These are phyloP conservation scores for Suillus luteus DNA, from an alignment of 768 basidiomycete genomes.

Conservation along the genomic window DNA sequence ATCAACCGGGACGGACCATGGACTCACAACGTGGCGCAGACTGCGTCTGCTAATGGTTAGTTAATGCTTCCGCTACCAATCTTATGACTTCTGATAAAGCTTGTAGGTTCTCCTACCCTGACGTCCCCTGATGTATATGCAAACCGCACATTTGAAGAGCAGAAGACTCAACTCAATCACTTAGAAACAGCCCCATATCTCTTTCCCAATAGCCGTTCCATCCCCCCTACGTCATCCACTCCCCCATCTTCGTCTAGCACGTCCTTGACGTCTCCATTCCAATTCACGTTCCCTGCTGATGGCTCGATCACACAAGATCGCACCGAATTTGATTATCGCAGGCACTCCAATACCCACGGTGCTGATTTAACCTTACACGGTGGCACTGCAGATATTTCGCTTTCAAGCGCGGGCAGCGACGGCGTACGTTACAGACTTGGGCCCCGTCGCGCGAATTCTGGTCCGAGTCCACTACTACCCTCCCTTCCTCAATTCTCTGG, in stretches of 20 bases:
- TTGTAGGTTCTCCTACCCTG: slow-evolving; percentile 61
- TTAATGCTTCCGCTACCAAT: slow-evolving; percentile 29
- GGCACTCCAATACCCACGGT: slow-evolving; percentile 51
- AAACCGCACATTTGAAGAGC: slow-evolving; percentile 54
- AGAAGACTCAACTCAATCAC: slow-evolving; percentile 52
- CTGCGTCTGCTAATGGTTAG: slow-evolving; percentile 34
- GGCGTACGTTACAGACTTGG: slow-evolving; percentile 62
- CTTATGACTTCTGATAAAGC: slow-evolving; percentile 34
- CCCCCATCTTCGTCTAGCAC: slow-evolving; percentile 60
- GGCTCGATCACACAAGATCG: slow-evolving; percentile 54
- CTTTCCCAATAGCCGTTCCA: slow-evolving; percentile 67
- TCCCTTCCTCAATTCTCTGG: slow-evolving; percentile 49
- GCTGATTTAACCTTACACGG: slow-evolving; percentile 72
- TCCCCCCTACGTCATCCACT: slow-evolving; percentile 69
- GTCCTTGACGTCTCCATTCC: slow-evolving; percentile 66
- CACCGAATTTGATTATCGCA: slow-evolving; percentile 66
- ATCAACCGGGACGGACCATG: slow-evolving; percentile 34
- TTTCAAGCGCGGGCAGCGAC: slow-evolving; percentile 52
- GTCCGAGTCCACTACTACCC: slow-evolving; percentile 48
- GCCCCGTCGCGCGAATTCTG: slow-evolving; percentile 48
- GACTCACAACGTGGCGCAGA: slow-evolving; percentile 33
- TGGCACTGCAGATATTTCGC: slow-evolving; percentile 71
- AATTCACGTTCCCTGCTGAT: slow-evolving; percentile 61
- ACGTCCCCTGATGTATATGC: slow-evolving; percentile 49
- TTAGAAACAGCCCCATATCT: slow-evolving; percentile 59